phyloP scores from a whole-genome alignment of 2,329 filamentous ascomycete species.

The Metarhizium robertsii region DNA sequence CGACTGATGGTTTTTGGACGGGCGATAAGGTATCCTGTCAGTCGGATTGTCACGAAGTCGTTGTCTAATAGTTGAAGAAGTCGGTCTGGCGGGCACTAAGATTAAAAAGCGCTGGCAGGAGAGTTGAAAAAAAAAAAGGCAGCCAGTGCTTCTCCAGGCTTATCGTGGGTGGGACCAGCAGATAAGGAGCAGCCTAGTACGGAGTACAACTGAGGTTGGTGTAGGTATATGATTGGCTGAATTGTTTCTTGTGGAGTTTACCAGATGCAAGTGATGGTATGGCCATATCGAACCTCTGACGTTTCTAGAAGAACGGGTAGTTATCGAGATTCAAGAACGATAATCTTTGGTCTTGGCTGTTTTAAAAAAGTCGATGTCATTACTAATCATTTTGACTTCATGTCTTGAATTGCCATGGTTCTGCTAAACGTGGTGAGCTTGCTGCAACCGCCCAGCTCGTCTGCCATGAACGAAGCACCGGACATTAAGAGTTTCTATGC shows the following conservation, averaged over 20 bases:
- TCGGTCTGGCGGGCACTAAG: background rate
- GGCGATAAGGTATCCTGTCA: background rate
- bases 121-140: conserved; percentile 1
- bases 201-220: background rate
- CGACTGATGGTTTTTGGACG: background rate
- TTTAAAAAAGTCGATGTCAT: background rate
- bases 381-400: background rate
- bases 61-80: background rate
- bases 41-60: background rate
- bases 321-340: background rate
- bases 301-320: background rate
- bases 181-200: background rate
- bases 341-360: background rate
- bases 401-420: background rate
- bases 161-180: conserved; percentile 2
- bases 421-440: background rate
- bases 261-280: background rate
- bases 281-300: background rate
- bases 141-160: background rate
- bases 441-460: too few species aligned
- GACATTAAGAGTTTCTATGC: too few species aligned
- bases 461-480: too few species aligned
- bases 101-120: background rate
- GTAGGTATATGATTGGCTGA: background rate
- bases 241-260: background rate